Conservation (phyloP, 2,329 filamentous ascomycete genomes). For the Lecanicillium sp. region DNA sequence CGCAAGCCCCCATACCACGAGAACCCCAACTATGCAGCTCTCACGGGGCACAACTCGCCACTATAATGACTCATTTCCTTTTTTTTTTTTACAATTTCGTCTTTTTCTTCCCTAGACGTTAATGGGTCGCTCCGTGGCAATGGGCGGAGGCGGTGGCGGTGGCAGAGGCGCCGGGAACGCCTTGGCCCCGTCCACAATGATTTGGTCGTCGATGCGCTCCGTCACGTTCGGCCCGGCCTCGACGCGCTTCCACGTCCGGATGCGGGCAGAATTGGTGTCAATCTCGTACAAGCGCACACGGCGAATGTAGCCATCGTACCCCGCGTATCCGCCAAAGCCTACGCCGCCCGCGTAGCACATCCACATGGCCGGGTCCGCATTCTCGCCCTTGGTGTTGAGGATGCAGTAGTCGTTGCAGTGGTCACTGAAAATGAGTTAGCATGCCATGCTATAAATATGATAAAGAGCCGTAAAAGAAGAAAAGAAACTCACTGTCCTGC, state of each 20-base stretch:
- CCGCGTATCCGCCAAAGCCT: slow-evolving; percentile 92
- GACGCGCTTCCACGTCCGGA: slow-evolving; percentile 86
- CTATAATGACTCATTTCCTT: background rate
- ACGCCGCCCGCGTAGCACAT: slow-evolving; percentile 95
- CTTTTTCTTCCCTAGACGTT: background rate
- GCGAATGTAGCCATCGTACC: slow-evolving; percentile 79
- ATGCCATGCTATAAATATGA: background rate
- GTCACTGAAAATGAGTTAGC: slow-evolving; percentile 48
- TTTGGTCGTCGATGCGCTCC: slow-evolving; percentile 55
- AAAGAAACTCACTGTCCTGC: slow-evolving; percentile 72
- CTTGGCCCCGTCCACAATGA: slow-evolving; percentile 58
- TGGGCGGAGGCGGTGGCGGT: slow-evolving; percentile 14
- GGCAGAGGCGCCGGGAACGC: slow-evolving; percentile 28
- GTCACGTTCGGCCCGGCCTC: slow-evolving; percentile 54
- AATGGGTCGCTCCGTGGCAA: slow-evolving; percentile 8
- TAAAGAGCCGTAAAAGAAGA: background rate
- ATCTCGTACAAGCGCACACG: slow-evolving; percentile 86
- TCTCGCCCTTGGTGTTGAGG: slow-evolving; percentile 45
- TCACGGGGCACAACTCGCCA: too few species aligned
- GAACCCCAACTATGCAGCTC: too few species aligned
- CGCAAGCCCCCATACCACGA: too few species aligned
- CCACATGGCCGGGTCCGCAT: slow-evolving; percentile 67
- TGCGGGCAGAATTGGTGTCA: slow-evolving; percentile 82
- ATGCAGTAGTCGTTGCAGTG: slow-evolving; percentile 97
- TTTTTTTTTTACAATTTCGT: background rate